These are phyloP conservation scores for Wickerhamiella infanticola DNA, from an alignment of 1,139 yeast genomes.

Conservation along the genomic window DNA sequence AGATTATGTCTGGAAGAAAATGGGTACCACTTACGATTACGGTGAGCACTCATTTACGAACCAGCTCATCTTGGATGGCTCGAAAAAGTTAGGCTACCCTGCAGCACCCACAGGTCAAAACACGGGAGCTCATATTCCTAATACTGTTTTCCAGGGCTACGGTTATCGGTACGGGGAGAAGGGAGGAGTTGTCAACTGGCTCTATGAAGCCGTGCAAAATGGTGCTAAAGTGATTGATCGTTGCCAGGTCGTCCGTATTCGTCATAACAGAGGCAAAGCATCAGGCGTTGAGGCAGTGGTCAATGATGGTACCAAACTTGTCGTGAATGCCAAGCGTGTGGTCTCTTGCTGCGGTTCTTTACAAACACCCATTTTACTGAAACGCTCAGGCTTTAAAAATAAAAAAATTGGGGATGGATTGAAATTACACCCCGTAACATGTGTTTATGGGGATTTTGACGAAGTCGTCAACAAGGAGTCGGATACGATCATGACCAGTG, in stretches of 20 bases:
- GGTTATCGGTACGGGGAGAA: slow-evolving; percentile 45
- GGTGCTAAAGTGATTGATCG: slow-evolving; percentile 38
- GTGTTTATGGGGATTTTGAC: slow-evolving; percentile 32
- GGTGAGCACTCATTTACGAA: slow-evolving; percentile 37
- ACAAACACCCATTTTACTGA: slow-evolving; percentile 37
- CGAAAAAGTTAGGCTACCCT: slow-evolving; percentile 33
- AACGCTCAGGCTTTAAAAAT: slow-evolving; percentile 39
- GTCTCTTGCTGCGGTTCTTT: slow-evolving; percentile 38
- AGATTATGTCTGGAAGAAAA: slow-evolving; percentile 35
- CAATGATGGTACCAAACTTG: slow-evolving; percentile 20
- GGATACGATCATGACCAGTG: slow-evolving; percentile 38
- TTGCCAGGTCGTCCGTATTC: slow-evolving; percentile 30
- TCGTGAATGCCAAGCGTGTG: slow-evolving; percentile 34
- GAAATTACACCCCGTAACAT: slow-evolving; percentile 38
- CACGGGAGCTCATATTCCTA: slow-evolving; percentile 35
- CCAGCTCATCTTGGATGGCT: slow-evolving; percentile 32
- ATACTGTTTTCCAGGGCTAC: slow-evolving; percentile 37
- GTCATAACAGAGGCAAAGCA: slow-evolving; percentile 33
- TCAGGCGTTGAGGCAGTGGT: slow-evolving; percentile 27
- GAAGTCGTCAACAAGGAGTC: slow-evolving; percentile 27
- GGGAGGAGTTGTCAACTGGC: slow-evolving; percentile 40
- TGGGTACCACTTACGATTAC: slow-evolving; percentile 34
- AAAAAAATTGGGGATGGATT: slow-evolving; percentile 39
- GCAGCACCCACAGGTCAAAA: slow-evolving; percentile 34
- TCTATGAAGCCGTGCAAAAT: slow-evolving; percentile 34